These are phyloP conservation scores for Amphicarpaea edgeworthii DNA, from an alignment of 306 rosid species.

Conservation along the genomic window DNA sequence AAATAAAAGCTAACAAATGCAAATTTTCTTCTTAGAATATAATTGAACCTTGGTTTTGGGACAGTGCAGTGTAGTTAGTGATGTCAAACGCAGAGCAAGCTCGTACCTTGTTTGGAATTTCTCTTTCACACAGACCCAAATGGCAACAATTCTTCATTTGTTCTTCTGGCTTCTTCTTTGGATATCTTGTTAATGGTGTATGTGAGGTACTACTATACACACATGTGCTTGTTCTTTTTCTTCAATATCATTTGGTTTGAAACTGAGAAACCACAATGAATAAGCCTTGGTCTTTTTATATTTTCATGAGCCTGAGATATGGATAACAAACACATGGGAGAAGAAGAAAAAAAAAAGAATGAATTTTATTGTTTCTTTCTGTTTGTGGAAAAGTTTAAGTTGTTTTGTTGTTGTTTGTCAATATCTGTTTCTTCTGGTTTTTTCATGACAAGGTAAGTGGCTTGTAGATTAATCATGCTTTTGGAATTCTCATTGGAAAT, in stretches of 20 bases:
- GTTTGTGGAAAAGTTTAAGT: background rate
- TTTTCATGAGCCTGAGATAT: background rate
- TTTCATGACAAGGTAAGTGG: background rate
- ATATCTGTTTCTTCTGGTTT: background rate
- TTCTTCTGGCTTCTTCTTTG: conserved; percentile 96
- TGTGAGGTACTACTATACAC: conserved; percentile 70
- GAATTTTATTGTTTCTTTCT: background rate
- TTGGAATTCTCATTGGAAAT: conserved; percentile 20
- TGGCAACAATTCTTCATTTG: conserved; percentile 94
- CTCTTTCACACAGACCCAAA: conserved; percentile 80
- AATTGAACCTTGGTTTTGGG: background rate
- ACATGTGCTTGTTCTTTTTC: background rate
- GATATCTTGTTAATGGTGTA: conserved; percentile 88
- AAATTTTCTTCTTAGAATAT: background rate
- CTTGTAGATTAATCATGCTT: background rate
- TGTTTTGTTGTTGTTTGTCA: background rate
- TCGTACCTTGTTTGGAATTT: conserved; percentile 88
- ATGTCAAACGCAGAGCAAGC: conserved; percentile 64
- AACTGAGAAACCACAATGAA: background rate
- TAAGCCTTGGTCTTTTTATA: background rate
- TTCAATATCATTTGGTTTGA: background rate
- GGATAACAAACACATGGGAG: background rate
- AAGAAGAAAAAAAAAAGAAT: background rate
- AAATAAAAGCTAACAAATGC: background rate
- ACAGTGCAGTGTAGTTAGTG: background rate